These are phyloP conservation scores for Rosa hybrid DNA, from an alignment of 331 rosid species.

Conservation along the genomic window DNA sequence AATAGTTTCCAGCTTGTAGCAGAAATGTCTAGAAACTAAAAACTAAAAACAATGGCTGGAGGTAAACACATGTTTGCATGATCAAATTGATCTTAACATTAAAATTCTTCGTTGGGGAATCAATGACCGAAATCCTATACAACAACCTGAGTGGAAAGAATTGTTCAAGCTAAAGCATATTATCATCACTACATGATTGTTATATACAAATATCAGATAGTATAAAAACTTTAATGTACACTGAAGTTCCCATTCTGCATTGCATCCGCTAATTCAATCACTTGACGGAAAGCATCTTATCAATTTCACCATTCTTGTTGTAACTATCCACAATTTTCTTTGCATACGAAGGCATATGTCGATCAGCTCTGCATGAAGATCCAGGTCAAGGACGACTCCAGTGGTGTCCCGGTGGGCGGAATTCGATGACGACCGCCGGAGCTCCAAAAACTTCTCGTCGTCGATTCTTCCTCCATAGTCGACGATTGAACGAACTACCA, in stretches of 20 bases:
- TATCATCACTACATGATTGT: not conserved
- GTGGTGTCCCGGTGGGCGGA: too few relatives aligned
- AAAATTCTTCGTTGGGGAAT: not conserved
- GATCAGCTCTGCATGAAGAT: conserved; percentile 88
- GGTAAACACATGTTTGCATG: too few relatives aligned
- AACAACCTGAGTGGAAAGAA: not conserved
- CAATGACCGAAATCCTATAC: not conserved
- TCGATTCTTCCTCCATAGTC: too few relatives aligned
- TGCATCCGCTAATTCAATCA: conserved; percentile 22
- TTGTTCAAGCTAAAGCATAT: not conserved
- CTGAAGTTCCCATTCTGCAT: conserved; percentile 23
- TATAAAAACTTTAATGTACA: not conserved
- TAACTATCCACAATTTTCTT: conserved; percentile 83
- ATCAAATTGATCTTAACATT: too few relatives aligned
- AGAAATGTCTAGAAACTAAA: too few relatives aligned
- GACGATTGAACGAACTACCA: too few relatives aligned
- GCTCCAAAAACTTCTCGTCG: too few relatives aligned
- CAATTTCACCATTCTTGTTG: conserved; percentile 87
- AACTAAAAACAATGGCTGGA: too few relatives aligned
- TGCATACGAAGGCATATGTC: conserved; percentile 80
- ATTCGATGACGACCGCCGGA: too few relatives aligned
- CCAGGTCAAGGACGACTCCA: too few relatives aligned
- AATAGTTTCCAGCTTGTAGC: too few relatives aligned
- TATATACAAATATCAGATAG: not conserved
- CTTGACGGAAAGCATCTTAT: conserved; percentile 65